Conservation (phyloP, 176 grass and related monocot genomes). For the Canna indica region DNA sequence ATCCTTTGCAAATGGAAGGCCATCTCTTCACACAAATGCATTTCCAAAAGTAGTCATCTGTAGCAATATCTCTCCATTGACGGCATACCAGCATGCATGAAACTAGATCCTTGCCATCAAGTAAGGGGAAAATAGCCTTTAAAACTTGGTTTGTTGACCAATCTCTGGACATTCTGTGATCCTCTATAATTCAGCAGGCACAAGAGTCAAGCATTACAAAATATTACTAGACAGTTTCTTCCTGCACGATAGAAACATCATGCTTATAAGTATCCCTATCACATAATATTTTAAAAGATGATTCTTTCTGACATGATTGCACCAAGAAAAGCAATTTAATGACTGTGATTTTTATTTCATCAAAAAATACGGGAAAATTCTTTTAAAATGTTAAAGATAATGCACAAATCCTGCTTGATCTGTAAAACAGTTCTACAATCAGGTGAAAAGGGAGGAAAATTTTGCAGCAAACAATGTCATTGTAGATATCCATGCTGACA, state of each 20-base stretch:
- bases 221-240: not conserved
- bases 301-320: not conserved
- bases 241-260: not conserved
- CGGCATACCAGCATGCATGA: constrained; percentile 9
- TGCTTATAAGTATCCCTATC: not conserved
- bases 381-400: not conserved
- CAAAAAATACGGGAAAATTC: not conserved
- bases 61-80: constrained; percentile 10
- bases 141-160: not conserved
- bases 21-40: constrained; percentile 9
- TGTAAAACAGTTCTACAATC: not conserved
- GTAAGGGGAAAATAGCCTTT: not conserved
- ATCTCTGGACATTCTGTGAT: not conserved
- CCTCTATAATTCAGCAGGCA: not conserved
- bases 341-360: not conserved
- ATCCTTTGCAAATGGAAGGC: constrained; percentile 9
- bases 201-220: not conserved
- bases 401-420: too few relatives aligned
- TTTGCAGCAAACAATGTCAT: not conserved
- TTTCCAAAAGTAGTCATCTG: constrained; percentile 12
- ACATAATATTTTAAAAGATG: not conserved
- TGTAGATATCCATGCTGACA: not conserved
- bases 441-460: not conserved
- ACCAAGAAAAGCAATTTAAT: not conserved
- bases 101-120: constrained; percentile 7